Evolutionary conservation across 2,329 filamentous ascomycete species (phyloP).

Genomic region (Aureobasidium mangrovei): DNA sequence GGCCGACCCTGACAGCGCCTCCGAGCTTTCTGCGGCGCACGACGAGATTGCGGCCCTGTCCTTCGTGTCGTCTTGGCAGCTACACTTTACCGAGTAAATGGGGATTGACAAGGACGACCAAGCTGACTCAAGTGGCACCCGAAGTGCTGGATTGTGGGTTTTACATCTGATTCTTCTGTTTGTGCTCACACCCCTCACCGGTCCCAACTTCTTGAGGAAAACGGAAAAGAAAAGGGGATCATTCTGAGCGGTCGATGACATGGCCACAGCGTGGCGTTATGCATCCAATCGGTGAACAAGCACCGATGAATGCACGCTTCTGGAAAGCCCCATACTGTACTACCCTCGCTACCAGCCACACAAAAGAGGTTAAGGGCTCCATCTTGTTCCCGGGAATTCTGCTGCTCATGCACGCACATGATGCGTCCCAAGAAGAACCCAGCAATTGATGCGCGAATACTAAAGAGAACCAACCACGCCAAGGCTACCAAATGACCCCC

Average conservation of each 20-base stretch:
- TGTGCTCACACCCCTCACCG: not conserved
- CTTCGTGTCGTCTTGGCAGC: slow-evolving; percentile 9
- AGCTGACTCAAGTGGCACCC: slow-evolving; percentile 6
- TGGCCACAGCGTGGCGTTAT: slow-evolving; percentile 14
- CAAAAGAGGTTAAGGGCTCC: not conserved
- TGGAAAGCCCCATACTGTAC: slow-evolving; percentile 2
- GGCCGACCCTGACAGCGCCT: slow-evolving; percentile 5
- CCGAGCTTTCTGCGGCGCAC: slow-evolving; percentile 10
- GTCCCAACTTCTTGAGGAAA: not conserved
- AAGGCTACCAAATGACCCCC: not conserved
- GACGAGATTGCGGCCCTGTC: slow-evolving; percentile 11
- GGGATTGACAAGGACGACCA: slow-evolving; percentile 5
- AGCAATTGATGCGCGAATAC: not conserved
- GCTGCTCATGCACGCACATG: slow-evolving; percentile 1
- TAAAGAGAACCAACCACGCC: not conserved
- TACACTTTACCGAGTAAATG: slow-evolving; percentile 6
- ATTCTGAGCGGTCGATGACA: slow-evolving; percentile 4
- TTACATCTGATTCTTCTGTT: not conserved
- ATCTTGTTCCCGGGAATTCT: slow-evolving; percentile 3
- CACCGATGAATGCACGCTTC: not conserved
- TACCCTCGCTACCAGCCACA: slow-evolving; percentile 11
- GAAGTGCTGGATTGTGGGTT: slow-evolving; percentile 4
- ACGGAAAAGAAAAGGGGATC: not conserved
- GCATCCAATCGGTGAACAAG: slow-evolving; percentile 11
- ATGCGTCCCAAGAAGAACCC: not conserved